Evolutionary conservation across 1,284 basidiomycete genomes (phyloP), one percentile per base, ranked within the genome.

Genomic region (Ustilago crameri): DNA sequence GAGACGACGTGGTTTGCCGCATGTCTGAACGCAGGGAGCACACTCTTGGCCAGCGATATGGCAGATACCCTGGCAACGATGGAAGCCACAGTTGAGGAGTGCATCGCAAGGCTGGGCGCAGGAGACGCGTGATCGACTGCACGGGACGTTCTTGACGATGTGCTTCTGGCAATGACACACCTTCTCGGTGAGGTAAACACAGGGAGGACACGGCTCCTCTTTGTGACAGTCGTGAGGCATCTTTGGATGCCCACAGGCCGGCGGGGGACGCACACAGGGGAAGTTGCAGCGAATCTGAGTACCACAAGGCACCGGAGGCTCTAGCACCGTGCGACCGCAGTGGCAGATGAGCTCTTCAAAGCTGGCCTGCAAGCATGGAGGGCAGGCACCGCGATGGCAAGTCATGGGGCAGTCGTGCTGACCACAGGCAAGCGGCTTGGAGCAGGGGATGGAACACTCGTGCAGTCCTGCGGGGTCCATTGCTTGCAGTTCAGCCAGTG

Each of bases 231-330:
- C 69, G 60, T 81, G 80, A n/a, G 75, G 73, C 40, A 76, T 53
- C 55, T 79, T 77, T 27, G 80, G 78, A 51, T 83, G 81, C 17
- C 80, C 80, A 46, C 81, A 83, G n/a, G 61, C 45, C 4, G 80
- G 79, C 17, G 69, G 61, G 5, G 78, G 73, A 17, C 78, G 64
- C 2, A 74, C 51, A 54, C 81, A 83, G 3, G 81, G 78, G 51
- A 82, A 79, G 50, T 76, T 73, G 65, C 81, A 83, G 12, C 55
- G 49, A 20, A 82, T 62, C 41, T 64, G 50, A 5, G 79, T 77
- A 26, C 80, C 79, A 51, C 81, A 83, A 2, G 79, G 78, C 30
- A 83, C 78, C 5, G 81, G 81, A 26, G 81, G 81, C 48, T 83
- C 81, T 17, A 83, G 40, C 8, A 82, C 75, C 0, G 80, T 83